These are phyloP conservation scores for Holtermanniella nyarrowii DNA, from an alignment of 768 basidiomycete species.

Conservation along the genomic window DNA sequence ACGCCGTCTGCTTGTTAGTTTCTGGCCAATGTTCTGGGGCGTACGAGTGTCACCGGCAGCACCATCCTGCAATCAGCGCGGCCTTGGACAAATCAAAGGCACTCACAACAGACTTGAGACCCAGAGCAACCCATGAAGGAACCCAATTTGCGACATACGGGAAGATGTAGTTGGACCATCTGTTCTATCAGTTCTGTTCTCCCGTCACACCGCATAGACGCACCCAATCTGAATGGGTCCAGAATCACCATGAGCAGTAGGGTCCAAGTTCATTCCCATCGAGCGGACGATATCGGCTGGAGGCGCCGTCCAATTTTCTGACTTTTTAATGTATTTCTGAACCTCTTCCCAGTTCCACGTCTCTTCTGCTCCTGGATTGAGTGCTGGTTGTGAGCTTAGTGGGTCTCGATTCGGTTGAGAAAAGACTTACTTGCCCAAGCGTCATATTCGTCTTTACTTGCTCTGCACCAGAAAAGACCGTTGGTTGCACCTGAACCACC, in stretches of 20 bases:
- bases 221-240: constrained; percentile 52
- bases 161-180: constrained; percentile 43
- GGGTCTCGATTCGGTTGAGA: neutral
- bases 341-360: constrained; percentile 36
- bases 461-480: constrained; percentile 51
- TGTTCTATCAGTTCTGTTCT: constrained; percentile 1
- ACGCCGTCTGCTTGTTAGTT: constrained; percentile 21
- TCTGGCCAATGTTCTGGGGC: constrained; percentile 1
- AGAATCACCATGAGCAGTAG: constrained; percentile 47
- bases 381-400: constrained; percentile 44
- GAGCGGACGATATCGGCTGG: constrained; percentile 40
- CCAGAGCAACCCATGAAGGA: constrained; percentile 46
- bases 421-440: constrained; percentile 26
- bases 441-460: constrained; percentile 19
- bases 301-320: constrained; percentile 54
- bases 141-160: constrained; percentile 52
- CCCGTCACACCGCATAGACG: constrained; percentile 4
- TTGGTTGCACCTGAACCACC: constrained; percentile 63
- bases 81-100: too few species aligned
- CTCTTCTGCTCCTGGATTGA: constrained; percentile 27
- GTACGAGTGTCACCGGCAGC: constrained; percentile 39
- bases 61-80: too few species aligned
- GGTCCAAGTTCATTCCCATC: constrained; percentile 47
- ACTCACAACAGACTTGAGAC: constrained; percentile 29
- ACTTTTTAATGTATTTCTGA: constrained; percentile 36